Percentiles rank a stretch among this genome's conserved stretches.
phyloP scores from a whole-genome alignment of 495 filamentous ascomycete species.

The Trichoderma gamsii region DNA sequence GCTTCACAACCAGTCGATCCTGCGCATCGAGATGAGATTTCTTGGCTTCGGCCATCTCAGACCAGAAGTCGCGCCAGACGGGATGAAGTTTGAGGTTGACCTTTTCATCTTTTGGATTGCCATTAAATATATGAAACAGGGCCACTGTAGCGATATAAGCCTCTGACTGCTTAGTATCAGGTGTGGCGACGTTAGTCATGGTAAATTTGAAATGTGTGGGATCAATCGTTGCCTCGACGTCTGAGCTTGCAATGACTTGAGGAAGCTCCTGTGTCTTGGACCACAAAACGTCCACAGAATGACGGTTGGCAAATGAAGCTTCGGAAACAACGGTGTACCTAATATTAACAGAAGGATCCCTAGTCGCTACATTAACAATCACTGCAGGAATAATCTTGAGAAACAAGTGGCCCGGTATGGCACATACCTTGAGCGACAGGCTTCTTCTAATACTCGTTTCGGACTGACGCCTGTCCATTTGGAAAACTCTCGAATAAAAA shows the following conservation, averaged over 20 bases:
- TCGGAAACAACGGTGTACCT: constrained; percentile 62
- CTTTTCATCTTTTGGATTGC: constrained; percentile 78
- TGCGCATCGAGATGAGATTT: constrained; percentile 60
- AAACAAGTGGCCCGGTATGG: neutral
- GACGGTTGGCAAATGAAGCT: constrained; percentile 65
- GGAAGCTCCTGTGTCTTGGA: constrained; percentile 64
- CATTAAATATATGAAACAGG: constrained; percentile 71
- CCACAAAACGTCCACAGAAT: constrained; percentile 71
- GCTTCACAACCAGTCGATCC: constrained; percentile 59
- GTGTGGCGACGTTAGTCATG: constrained; percentile 71
- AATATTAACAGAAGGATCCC: constrained; percentile 62
- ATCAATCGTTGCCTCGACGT: constrained; percentile 39
- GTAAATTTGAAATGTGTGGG: constrained; percentile 48
- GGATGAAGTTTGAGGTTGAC: constrained; percentile 69
- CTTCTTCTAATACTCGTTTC: constrained; percentile 71
- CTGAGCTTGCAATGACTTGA: constrained; percentile 30
- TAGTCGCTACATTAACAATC: constrained; percentile 25
- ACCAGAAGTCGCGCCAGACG: constrained; percentile 80
- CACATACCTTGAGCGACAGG: constrained; percentile 73
- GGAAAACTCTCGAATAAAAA: constrained; percentile 76
- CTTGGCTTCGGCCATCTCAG: constrained; percentile 63
- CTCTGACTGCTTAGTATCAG: constrained; percentile 74
- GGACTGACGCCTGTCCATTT: constrained; percentile 67
- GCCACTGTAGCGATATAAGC: constrained; percentile 75
- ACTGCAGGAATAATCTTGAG: neutral